Conservation (phyloP, 2,329 filamentous ascomycete genomes). For the Paecilomyces variotii region DNA sequence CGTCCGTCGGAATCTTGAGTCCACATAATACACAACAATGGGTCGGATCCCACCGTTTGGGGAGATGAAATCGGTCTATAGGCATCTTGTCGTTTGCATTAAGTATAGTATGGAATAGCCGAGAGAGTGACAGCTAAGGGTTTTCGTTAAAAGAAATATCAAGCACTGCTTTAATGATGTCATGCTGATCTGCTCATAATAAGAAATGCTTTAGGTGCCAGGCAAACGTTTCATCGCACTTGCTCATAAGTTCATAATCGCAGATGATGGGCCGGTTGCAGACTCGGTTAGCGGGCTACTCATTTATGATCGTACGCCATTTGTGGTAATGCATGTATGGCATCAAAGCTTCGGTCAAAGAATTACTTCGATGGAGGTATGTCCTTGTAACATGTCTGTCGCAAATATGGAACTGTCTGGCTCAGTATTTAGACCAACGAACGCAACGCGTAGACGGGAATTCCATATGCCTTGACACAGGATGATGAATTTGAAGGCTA, state of each 20-base stretch:
- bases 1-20: neutral
- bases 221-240: neutral
- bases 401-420: neutral
- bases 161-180: neutral
- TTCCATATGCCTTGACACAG: constrained; percentile 20
- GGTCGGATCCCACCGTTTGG: neutral
- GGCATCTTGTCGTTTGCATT: neutral
- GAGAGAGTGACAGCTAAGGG: too few relatives aligned
- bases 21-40: neutral
- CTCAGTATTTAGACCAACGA: too few relatives aligned
- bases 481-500: constrained; percentile 14
- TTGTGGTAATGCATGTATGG: too few relatives aligned
- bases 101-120: neutral
- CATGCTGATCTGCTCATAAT: neutral
- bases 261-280: too few relatives aligned
- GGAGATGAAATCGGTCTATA: neutral
- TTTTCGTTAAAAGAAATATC: neutral
- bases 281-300: too few relatives aligned
- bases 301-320: too few relatives aligned
- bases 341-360: too few relatives aligned
- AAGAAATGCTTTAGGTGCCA: neutral
- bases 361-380: too few relatives aligned
- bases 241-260: too few relatives aligned
- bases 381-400: too few relatives aligned
- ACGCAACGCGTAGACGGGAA: constrained; percentile 19